phyloP scores from a whole-genome alignment of 1,284 basidiomycete genomes.

The Malassezia pachydermatis region DNA sequence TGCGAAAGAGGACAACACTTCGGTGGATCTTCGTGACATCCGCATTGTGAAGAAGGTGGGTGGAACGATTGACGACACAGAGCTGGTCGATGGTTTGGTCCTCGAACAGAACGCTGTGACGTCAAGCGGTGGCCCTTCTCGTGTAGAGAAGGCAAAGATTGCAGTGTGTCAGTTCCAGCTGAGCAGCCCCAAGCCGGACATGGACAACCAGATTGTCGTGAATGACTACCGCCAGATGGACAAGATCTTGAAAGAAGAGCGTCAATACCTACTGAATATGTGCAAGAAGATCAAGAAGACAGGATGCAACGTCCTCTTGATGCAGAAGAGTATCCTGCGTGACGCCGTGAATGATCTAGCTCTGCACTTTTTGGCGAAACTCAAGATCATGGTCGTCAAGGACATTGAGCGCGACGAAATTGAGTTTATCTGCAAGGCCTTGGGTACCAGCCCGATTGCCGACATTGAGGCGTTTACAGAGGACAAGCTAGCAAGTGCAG shows the following conservation, averaged over 20 bases:
- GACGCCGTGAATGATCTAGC: slow-evolving; percentile 97
- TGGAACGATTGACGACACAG: slow-evolving; percentile 97
- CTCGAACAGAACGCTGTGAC: slow-evolving; percentile 88
- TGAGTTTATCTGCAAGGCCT: slow-evolving; percentile 86
- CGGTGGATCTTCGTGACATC: slow-evolving; percentile 87
- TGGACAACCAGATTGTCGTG: slow-evolving; percentile 99
- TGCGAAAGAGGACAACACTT: slow-evolving; percentile 18
- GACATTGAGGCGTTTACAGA: slow-evolving; percentile 98
- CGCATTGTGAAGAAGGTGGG: slow-evolving; percentile 97
- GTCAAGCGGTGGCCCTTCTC: slow-evolving; percentile 79
- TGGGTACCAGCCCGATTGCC: slow-evolving; percentile 89
- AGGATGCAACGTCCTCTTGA: slow-evolving; percentile 94
- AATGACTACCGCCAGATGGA: slow-evolving; percentile 99
- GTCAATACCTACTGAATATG: slow-evolving; percentile 92
- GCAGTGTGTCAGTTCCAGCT: slow-evolving; percentile 98
- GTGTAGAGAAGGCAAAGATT: slow-evolving; percentile 98
- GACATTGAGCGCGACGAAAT: slow-evolving; percentile 99
- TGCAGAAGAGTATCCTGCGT: slow-evolving; percentile 96
- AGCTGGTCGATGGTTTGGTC: slow-evolving; percentile 89
- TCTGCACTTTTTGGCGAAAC: slow-evolving; percentile 93
- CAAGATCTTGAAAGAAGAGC: slow-evolving; percentile 98
- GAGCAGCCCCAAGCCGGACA: slow-evolving; percentile 94
- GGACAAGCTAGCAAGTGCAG: slow-evolving; percentile 93
- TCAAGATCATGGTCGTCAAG: slow-evolving; percentile 94
- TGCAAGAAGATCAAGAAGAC: slow-evolving; percentile 99